Base-by-base conservation (phyloP, 192 early-diverging fungal genomes). In the Rhizoclosmatium globosum region DNA sequence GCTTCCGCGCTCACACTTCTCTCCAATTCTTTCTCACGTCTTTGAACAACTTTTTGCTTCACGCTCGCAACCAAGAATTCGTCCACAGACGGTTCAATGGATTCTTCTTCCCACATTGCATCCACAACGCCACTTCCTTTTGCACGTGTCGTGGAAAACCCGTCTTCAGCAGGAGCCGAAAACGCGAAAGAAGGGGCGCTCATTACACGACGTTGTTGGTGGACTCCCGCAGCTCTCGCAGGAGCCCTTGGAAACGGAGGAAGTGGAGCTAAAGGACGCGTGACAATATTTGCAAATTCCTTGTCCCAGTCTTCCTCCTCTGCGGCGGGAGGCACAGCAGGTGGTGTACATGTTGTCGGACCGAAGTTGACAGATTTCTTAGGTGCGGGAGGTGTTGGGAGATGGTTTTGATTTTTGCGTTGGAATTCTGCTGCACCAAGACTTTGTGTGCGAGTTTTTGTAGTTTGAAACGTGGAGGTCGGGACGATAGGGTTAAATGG, bases 301-400 rank as follows among this genome's bases (percentile, higher is more conserved):
- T 21, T 45, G 60, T 82, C 82, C 73, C 78, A 82, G 67, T 82
- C 82, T 59, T 79, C 56, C 2, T 78, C 73, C 3, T 47, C 76
- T 70, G 23, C 45, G 7, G 31, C 68, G 9, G 60, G 53, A 15
- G 53, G 11, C 1, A 56, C 53, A 9, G 19, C 53, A 9, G 53
- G 11, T n/a, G 31, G 31, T 31, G 31, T 31, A 31, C 31, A 13
- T 7, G 50, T 13, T 53, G 50, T 17, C 17, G 50, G 17, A 53
- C 17, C 17, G 17, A 53, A 53, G 50, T 53, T 53, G 50, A 53
- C 50, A 17, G 50, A 53, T 53, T 53, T 53, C 17, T 53, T 53
- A 7, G 9, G 6, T 53, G 17, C 6, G n/a, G 50, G 50, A 53
- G 50, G 60, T 39, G 60, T 21, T 21, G 19, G 60, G 21, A 62